Base-by-base conservation (phyloP, 208 protist species). In the Leishmania braziliensis region DNA sequence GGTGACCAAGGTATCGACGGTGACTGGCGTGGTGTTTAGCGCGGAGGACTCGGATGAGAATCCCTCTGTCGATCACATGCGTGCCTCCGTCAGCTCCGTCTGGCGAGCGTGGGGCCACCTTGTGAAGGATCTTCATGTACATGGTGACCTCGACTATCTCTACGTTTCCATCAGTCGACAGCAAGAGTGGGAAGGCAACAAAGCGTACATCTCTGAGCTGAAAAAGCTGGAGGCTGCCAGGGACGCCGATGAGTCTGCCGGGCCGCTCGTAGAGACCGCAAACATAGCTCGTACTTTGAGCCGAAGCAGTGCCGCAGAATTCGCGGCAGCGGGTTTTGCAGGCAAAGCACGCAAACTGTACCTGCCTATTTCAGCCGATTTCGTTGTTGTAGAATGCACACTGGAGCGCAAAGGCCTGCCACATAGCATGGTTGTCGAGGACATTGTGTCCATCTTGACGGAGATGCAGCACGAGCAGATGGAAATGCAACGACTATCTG, bases 21-120 rank as follows among this genome's bases (percentile, higher is more conserved):
- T 87, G 3, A 91, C 88, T 14, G 90, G 90, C 6, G 86, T 90
- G 26, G 86, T 93, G 48, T 78, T 95, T 65, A 85, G 88, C 36
- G 75, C 77, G 9, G 82, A 83, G 73, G 76, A 88, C 54, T 84
- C 77, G 2, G 79, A 89, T 33, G 79, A 86, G 20, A 81, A 86
- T 60, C 82, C 84, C 26, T 75, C 78, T 16, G 18, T 68, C 6
- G 78, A 89, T 48, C 83, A 82, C 8, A 93, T 90, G 89, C 88
- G 88, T 54, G 91, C 92, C 71, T 91, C 89, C 0, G 83, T 97
- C 29, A 65, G 72, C n/a, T 82, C 86, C 71, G 90, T 97, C 53
- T 97, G 94, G 94, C 78, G 87, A 53, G 84, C 82, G n/a, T 97
- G 94, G 94, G 94, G 94, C 23, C 91, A 97, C 76, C 81, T 97